A percentile compares a stretch with the other conserved stretches of the same genome.
Evolutionary conservation across 75 land plant species (phyloP).

Genomic region (Pseudotsuga menziesii): DNA sequence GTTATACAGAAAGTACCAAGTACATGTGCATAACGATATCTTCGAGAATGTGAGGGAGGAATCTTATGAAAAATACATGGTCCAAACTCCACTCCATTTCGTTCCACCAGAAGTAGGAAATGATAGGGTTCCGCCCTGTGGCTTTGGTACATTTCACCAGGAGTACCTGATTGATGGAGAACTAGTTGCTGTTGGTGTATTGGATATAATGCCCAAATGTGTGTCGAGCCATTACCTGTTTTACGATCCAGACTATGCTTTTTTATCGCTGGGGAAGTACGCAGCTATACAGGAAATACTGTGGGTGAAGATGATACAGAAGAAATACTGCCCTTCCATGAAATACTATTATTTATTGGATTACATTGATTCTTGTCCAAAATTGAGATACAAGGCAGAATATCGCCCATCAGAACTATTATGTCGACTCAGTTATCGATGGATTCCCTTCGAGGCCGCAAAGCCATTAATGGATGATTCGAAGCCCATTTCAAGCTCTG

Average conservation of each 20-base stretch:
- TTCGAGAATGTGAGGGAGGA: conserved; percentile 28
- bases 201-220: conserved; percentile 30
- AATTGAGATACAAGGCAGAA: conserved; percentile 44
- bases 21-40: conserved; percentile 28
- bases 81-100: conserved; percentile 25
- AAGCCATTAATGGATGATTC: conserved; percentile 21
- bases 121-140: conserved; percentile 16
- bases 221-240: conserved; percentile 42
- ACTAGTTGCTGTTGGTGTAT: conserved; percentile 41
- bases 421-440: conserved; percentile 28
- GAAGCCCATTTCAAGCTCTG: no score
- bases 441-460: conserved; percentile 34
- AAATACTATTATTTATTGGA: conserved; percentile 39
- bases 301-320: conserved; percentile 26
- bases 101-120: conserved; percentile 12
- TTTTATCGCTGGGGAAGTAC: conserved; percentile 38
- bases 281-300: conserved; percentile 36
- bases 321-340: conserved; percentile 16
- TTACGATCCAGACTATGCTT: conserved; percentile 46
- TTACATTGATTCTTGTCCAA: conserved; percentile 45
- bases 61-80: conserved; percentile 21
- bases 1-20: conserved; percentile 37
- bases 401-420: conserved; percentile 40
- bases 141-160: conserved; percentile 46
- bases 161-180: conserved; percentile 39